Evolutionary conservation across 305 asterid species (phyloP).

Genomic region (Caryopteris hybrid): DNA sequence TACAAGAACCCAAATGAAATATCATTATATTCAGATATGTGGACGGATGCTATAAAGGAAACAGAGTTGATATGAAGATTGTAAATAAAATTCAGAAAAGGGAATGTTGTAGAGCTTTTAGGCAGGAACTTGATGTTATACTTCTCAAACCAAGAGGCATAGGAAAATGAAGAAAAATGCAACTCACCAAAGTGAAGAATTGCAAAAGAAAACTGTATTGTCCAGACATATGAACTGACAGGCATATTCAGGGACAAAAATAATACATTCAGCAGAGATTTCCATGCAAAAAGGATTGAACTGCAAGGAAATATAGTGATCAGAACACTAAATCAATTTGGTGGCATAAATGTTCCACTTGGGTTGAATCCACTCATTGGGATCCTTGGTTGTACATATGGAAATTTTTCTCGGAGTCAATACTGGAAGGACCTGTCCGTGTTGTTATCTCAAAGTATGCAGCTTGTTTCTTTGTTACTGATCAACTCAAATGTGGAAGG

Average conservation of each 20-base stretch:
- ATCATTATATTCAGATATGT: not conserved
- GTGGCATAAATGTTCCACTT: not conserved
- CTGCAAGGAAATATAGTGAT: not conserved
- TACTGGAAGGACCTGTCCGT: not conserved
- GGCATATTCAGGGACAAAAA: not conserved
- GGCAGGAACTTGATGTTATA: conserved; percentile 4
- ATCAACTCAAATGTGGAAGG: not conserved
- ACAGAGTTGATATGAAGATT: not conserved
- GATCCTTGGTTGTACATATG: not conserved
- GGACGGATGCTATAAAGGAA: conserved; percentile 5
- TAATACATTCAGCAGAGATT: not conserved
- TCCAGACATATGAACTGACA: not conserved
- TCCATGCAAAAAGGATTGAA: not conserved
- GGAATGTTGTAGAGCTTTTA: not conserved
- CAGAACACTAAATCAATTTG: not conserved
- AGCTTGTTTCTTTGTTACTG: not conserved
- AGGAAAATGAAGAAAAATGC: not conserved
- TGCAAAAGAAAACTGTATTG: not conserved
- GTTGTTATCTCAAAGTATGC: not conserved
- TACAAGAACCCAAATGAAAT: conserved; percentile 31
- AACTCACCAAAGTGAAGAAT: not conserved
- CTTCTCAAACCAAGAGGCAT: not conserved
- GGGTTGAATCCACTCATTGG: not conserved
- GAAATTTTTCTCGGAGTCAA: not conserved
- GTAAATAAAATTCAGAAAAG: not conserved